These are phyloP conservation scores for Sporothrix dimorphospora DNA, from an alignment of 2,329 filamentous ascomycete genomes.

Conservation along the genomic window DNA sequence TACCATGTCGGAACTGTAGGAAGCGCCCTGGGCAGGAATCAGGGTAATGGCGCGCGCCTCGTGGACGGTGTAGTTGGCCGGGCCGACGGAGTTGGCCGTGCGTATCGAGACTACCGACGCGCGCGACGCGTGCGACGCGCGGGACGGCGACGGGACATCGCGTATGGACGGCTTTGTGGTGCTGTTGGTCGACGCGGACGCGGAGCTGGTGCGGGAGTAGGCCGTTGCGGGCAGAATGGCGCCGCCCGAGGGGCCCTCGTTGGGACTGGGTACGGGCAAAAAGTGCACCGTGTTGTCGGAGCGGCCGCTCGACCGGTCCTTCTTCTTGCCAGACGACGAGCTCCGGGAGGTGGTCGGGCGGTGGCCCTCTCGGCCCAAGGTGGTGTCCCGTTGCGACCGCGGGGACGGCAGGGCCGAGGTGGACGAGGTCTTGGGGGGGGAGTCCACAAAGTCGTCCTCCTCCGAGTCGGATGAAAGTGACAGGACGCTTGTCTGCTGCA, in stretches of 20 bases:
- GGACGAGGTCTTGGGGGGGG: slow-evolving; percentile 40
- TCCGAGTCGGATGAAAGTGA: slow-evolving; percentile 63
- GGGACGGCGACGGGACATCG: slow-evolving; percentile 37
- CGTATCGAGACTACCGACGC: slow-evolving; percentile 35
- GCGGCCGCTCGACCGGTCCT: slow-evolving; percentile 15
- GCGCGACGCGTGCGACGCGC: slow-evolving; percentile 45
- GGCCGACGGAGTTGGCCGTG: neutral
- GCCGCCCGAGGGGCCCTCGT: neutral
- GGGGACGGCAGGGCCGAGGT: neutral
- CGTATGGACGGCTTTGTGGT: slow-evolving; percentile 26
- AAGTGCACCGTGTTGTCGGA: slow-evolving; percentile 16
- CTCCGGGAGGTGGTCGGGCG: neutral
- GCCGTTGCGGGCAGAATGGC: slow-evolving; percentile 24
- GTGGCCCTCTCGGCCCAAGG: neutral
- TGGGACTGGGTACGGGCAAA: slow-evolving; percentile 26
- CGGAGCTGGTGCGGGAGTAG: slow-evolving; percentile 40
- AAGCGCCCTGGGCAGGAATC: slow-evolving; percentile 37
- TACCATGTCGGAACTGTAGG: neutral
- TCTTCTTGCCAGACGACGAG: neutral
- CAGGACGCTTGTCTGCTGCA: slow-evolving; percentile 59
- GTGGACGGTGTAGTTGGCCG: slow-evolving; percentile 34
- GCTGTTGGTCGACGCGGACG: slow-evolving; percentile 34
- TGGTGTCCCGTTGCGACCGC: neutral
- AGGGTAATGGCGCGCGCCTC: slow-evolving; percentile 48
- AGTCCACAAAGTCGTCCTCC: slow-evolving; percentile 48